Base-by-base conservation (phyloP, 371 early-diverging fungal species). In the Coemansia sp. region DNA sequence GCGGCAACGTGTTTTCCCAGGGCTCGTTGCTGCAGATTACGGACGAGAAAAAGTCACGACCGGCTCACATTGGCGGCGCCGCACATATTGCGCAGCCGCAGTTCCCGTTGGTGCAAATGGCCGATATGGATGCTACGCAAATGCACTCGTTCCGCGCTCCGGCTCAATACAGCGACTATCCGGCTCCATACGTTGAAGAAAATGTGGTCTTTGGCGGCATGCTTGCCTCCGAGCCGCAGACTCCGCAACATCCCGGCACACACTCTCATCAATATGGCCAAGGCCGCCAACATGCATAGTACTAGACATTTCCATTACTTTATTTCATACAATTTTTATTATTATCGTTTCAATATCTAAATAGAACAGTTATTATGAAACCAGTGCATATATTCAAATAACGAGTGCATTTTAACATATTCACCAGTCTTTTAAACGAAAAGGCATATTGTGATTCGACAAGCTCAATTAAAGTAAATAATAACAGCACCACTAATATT, bases 1-100 rank as follows among this genome's bases (percentile, higher is more conserved):
- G 66, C 36, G 75, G 75, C 44, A 70, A 74, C 24, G 75, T 74
- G 51, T 74, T 74, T 49, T 59, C 75, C n/a, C 75, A 74, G 21
- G 71, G 71, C 21, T 70, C 75, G 23, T 63, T 74, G 63, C 67
- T 74, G 23, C 71, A 66, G 36, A 59, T 74, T 46, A 63, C 55
- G 9, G 63, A 71, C 46, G 70, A 70, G 67, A 51, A 60, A 11
- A 74, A 74, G 53, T 60, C 54, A 7, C 71, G 75, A 0, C 71
- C 71, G 7, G 49, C 75, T 0, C 75, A 74, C 29, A 60, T 70
- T 5, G 75, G 75, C 53, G 75, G 75, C 13, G 71, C 71, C 8
- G 63, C 75, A 1, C 48, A 58, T 19, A 17, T 63, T 24, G 26
- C 51, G 4, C 39, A 46, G 24, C 21, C 32, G 19, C 71, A 71